Conservation (phyloP, 2,329 filamentous ascomycete genomes). For the Microsporum audouinii region DNA sequence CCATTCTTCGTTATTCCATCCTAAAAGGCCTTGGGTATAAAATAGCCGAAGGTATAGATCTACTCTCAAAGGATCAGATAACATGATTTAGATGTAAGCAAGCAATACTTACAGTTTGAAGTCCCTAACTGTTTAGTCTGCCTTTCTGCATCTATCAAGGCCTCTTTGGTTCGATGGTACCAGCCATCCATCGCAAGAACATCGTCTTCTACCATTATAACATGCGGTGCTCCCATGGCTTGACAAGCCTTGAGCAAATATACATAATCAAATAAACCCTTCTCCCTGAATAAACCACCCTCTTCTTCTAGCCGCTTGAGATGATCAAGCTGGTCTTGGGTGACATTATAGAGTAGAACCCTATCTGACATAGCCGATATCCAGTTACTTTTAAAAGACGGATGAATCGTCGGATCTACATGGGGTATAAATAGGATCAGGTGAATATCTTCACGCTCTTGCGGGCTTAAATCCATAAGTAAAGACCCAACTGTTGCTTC, state of each 20-base stretch:
- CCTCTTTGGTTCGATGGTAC: constrained; percentile 33
- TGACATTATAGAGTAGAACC: constrained; percentile 32
- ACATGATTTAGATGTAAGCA: background rate
- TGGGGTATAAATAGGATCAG: constrained; percentile 37
- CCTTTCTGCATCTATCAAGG: constrained; percentile 25
- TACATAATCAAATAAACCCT: constrained; percentile 36
- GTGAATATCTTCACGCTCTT: constrained; percentile 33
- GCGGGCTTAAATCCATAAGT: constrained; percentile 31
- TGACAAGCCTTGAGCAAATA: constrained; percentile 34
- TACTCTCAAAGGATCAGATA: background rate
- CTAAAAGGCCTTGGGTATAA: constrained; percentile 7
- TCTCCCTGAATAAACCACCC: constrained; percentile 25
- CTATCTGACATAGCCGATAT: constrained; percentile 29
- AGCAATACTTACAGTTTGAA: constrained; percentile 17
- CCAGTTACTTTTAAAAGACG: constrained; percentile 34
- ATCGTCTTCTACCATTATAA: constrained; percentile 39
- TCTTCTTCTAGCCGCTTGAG: constrained; percentile 27
- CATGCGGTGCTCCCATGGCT: constrained; percentile 29
- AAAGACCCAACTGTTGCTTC: constrained; percentile 34
- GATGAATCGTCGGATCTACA: constrained; percentile 31
- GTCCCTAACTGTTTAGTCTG: constrained; percentile 20
- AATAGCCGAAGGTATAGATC: constrained; percentile 9
- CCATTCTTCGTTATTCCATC: constrained; percentile 10
- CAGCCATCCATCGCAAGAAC: constrained; percentile 38
- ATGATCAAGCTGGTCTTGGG: constrained; percentile 23